phyloP scores from a whole-genome alignment of 805 yeast species.

The Naumovozyma baii region DNA sequence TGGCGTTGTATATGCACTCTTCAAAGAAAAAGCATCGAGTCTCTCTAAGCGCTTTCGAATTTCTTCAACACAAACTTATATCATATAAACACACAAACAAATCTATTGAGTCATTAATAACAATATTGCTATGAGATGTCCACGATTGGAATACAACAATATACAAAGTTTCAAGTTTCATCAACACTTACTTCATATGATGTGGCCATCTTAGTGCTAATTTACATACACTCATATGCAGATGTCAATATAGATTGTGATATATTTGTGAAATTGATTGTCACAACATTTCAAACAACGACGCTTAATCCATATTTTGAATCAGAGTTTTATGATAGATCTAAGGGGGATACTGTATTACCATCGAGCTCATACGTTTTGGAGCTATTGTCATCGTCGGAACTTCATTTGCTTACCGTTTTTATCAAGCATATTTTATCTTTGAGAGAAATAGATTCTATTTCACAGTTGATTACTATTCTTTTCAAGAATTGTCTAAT shows the following conservation, averaged over 20 bases:
- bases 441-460: too few relatives aligned
- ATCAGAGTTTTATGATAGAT: neutral
- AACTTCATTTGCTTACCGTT: too few relatives aligned
- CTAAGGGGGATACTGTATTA: neutral
- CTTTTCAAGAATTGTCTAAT: too few relatives aligned
- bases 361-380: neutral
- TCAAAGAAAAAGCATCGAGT: too few relatives aligned
- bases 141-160: neutral
- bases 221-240: conserved; percentile 14
- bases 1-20: too few relatives aligned
- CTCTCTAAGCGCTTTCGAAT: neutral
- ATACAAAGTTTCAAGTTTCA: neutral
- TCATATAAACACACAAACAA: too few relatives aligned
- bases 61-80: neutral
- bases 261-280: conserved; percentile 12
- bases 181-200: conserved; percentile 21
- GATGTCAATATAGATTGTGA: conserved; percentile 6
- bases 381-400: neutral
- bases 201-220: conserved; percentile 13
- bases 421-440: too few relatives aligned
- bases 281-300: conserved; percentile 13
- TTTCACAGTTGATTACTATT: too few relatives aligned
- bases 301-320: conserved; percentile 15
- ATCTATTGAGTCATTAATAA: too few relatives aligned
- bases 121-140: neutral